These are phyloP conservation scores for Kalaharituber pfeilii DNA, from an alignment of 2,329 filamentous ascomycete genomes.

Conservation along the genomic window DNA sequence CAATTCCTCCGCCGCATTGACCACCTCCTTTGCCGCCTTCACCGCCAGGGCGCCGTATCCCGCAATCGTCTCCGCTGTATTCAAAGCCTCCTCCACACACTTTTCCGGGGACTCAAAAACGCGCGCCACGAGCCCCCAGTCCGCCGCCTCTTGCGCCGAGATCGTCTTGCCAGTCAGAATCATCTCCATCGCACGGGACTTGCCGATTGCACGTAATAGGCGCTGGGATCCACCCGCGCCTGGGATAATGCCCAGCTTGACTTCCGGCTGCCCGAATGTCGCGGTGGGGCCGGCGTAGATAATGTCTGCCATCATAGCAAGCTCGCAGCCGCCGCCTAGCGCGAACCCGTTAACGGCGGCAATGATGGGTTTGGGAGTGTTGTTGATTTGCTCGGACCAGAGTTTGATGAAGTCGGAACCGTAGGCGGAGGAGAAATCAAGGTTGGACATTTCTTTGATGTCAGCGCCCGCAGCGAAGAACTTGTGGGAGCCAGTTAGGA, in stretches of 20 bases:
- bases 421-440: constrained; percentile 79
- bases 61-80: constrained; percentile 79
- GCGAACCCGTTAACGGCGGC: constrained; percentile 89
- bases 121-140: constrained; percentile 78
- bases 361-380: constrained; percentile 84
- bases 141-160: constrained; percentile 62
- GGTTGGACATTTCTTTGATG: constrained; percentile 96
- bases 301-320: constrained; percentile 95
- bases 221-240: constrained; percentile 85
- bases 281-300: constrained; percentile 74
- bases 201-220: constrained; percentile 64
- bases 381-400: constrained; percentile 72
- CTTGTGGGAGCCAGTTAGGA: constrained; percentile 75
- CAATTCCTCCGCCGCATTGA: constrained; percentile 95
- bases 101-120: constrained; percentile 65
- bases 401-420: constrained; percentile 81
- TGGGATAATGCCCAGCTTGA: constrained; percentile 84
- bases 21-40: constrained; percentile 87
- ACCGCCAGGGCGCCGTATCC: constrained; percentile 72
- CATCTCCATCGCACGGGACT: constrained; percentile 78
- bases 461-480: constrained; percentile 93
- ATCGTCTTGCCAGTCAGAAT: constrained; percentile 77
- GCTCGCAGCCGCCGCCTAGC: constrained; percentile 84
- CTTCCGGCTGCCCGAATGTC: constrained; percentile 92
- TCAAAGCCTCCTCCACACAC: constrained; percentile 61